Percentiles rank a stretch among this genome's conserved stretches.
These are phyloP conservation scores for Pezicula carpinea DNA, from an alignment of 2,329 filamentous ascomycete species.

Conservation along the genomic window DNA sequence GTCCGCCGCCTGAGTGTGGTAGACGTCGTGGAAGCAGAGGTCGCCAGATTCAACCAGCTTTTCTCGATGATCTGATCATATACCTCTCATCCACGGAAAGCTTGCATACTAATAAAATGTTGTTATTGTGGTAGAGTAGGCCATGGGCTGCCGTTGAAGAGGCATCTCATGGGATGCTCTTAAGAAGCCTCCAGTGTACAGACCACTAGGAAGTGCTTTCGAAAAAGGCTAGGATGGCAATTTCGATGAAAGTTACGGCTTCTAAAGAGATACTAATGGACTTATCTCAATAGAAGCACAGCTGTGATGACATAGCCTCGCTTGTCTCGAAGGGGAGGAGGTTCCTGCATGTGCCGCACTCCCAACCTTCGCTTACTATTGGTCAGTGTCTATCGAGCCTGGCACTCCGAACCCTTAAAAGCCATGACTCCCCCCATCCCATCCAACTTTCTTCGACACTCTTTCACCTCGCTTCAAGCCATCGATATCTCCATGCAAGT, in stretches of 20 bases:
- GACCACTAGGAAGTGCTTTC: no score
- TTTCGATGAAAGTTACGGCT: background rate
- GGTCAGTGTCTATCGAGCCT: conserved; percentile 11
- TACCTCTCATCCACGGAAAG: no score
- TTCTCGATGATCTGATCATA: no score
- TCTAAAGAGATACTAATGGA: background rate
- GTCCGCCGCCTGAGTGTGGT: no score
- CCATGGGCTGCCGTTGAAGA: no score
- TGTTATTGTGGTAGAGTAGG: no score
- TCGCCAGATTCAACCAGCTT: no score
- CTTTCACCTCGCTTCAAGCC: conserved; percentile 11
- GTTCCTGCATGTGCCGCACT: conserved; percentile 8
- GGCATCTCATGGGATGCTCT: no score
- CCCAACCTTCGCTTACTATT: conserved; percentile 7
- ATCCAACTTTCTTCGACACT: conserved; percentile 24
- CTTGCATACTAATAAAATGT: no score
- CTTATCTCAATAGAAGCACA: background rate
- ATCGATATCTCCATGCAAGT: conserved; percentile 11
- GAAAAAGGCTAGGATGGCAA: no score
- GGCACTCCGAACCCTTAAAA: conserved; percentile 22
- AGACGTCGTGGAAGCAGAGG: no score
- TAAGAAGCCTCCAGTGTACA: no score
- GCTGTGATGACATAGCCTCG: background rate
- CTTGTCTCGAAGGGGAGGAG: background rate
- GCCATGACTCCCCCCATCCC: conserved; percentile 19